Evolutionary conservation across 768 basidiomycete genomes (phyloP), one percentile per base, ranked within the genome.

Genomic region (Rhodocollybia butyracea): DNA sequence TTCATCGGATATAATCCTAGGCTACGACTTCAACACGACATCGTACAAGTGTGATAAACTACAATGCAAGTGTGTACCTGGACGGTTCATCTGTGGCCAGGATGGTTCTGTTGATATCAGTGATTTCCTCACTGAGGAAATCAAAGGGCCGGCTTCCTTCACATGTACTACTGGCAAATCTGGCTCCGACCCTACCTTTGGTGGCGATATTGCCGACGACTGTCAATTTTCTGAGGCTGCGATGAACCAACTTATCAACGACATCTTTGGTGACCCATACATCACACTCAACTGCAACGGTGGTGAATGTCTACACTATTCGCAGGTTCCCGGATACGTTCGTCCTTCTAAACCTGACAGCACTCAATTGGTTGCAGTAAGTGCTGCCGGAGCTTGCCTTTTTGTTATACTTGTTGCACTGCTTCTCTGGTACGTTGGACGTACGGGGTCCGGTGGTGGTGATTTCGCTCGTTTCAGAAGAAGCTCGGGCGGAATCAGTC

Each of bases 141-240:
- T 98, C 67, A 86, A 82, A 55, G 97, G 97, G 0, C 97, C 97
- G 0, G 97, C 90, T 0, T 74, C 76, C 10, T 98, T 99, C 70
- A 86, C 79, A 59, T 96, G 96, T 73, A 75, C 73, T 56, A 68
- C 78, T 1, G 88, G 85, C 15, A 5, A 51, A 26, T 19, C 29
- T 12, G 27, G 21, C 24, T 22, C 34, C 21, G 31, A 24, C n/a
- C 27, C 41, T n/a, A 43, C 30, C 24, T 36, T 27, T 24, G 31
- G 32, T 5, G 39, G 22, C 15, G 50, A 51, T 24, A n/a, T 26
- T 13, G 21, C 39, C 40, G 68, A 77, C 45, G 90, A 86, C 7
- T 98, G 95, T 72, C 82, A 78, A 58, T 99, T 99, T 63, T 89
- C 95, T 67, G 97, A 99, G 63, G 91, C 93, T 0, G 94, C 90